A percentile compares a stretch with the other conserved stretches of the same genome.
Evolutionary conservation across 2,329 filamentous ascomycete species (phyloP).

Genomic region (Neonectria punicea): DNA sequence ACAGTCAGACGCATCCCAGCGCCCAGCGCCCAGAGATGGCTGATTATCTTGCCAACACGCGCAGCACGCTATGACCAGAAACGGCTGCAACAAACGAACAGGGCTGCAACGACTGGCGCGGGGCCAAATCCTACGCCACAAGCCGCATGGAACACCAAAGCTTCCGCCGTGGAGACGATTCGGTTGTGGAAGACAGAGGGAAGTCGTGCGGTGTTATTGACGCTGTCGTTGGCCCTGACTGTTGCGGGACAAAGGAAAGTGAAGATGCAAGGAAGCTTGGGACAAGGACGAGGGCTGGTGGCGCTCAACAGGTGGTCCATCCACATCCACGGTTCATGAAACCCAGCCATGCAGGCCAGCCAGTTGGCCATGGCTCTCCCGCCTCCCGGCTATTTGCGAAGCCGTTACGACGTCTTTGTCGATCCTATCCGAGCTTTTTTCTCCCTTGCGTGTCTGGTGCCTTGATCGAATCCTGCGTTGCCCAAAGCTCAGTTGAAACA

Average conservation of each 20-base stretch:
- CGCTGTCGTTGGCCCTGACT: background rate
- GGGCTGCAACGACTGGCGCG: conserved; percentile 10
- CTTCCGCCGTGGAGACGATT: conserved; percentile 17
- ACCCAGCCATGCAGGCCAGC: conserved; percentile 15
- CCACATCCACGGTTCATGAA: conserved; percentile 14
- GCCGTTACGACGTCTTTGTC: conserved; percentile 29
- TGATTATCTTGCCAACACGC: conserved; percentile 19
- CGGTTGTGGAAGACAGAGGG: background rate
- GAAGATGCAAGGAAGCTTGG: conserved; percentile 18
- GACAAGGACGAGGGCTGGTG: conserved; percentile 8
- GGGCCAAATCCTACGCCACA: conserved; percentile 17
- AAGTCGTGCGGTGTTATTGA: background rate
- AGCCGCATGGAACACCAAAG: conserved; percentile 16
- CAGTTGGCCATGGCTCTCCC: conserved; percentile 36
- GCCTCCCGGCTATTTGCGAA: conserved; percentile 25
- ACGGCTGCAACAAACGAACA: conserved; percentile 29
- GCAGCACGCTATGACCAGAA: conserved; percentile 28
- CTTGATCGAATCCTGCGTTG: conserved; percentile 16
- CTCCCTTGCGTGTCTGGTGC: conserved; percentile 21
- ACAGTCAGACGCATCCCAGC: conserved; percentile 28
- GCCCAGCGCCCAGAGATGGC: conserved; percentile 16
- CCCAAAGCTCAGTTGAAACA: conserved; percentile 27
- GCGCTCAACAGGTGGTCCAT: conserved; percentile 19
- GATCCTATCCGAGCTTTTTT: conserved; percentile 39
- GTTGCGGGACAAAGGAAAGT: conserved; percentile 4